Conservation (phyloP, 140 eudicot genomes). For the Stevia rebaudiana region DNA sequence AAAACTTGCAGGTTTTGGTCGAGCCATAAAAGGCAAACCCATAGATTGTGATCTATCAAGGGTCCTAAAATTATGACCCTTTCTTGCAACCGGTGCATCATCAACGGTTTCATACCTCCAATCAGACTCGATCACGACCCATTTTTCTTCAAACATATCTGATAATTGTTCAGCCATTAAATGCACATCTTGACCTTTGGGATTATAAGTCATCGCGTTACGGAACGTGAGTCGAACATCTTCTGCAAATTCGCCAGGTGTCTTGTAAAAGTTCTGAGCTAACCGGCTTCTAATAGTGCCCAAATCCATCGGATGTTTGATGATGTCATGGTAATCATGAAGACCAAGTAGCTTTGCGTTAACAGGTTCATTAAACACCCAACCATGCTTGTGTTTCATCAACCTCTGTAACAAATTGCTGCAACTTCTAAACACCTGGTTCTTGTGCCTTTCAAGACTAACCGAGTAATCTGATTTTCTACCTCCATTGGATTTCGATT, state of each 20-base stretch:
- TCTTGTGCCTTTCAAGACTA: constrained; percentile 41
- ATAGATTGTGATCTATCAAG: constrained; percentile 57
- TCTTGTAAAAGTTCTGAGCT: constrained; percentile 60
- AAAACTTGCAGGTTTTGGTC: constrained; percentile 31
- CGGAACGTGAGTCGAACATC: constrained; percentile 81
- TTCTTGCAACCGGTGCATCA: constrained; percentile 47
- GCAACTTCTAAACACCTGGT: constrained; percentile 52
- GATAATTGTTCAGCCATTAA: constrained; percentile 70
- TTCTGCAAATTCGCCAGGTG: constrained; percentile 75
- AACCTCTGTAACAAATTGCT: constrained; percentile 51
- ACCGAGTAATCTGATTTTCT: constrained; percentile 33
- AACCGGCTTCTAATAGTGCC: constrained; percentile 75
- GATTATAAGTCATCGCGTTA: constrained; percentile 92
- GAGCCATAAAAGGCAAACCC: constrained; percentile 33
- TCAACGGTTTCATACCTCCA: constrained; percentile 50
- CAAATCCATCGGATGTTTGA: constrained; percentile 91
- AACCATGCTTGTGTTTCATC: constrained; percentile 82
- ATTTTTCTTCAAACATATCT: constrained; percentile 67
- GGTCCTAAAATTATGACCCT: constrained; percentile 31
- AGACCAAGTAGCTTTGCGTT: constrained; percentile 60
- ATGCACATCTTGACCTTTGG: constrained; percentile 83
- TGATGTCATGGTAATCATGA: constrained; percentile 71
- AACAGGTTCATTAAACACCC: constrained; percentile 95
- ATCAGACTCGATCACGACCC: constrained; percentile 62
- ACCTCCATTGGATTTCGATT: constrained; percentile 42